Conservation (phyloP, 2,329 filamentous ascomycete species). For the Pseudogymnoascus sp. region DNA sequence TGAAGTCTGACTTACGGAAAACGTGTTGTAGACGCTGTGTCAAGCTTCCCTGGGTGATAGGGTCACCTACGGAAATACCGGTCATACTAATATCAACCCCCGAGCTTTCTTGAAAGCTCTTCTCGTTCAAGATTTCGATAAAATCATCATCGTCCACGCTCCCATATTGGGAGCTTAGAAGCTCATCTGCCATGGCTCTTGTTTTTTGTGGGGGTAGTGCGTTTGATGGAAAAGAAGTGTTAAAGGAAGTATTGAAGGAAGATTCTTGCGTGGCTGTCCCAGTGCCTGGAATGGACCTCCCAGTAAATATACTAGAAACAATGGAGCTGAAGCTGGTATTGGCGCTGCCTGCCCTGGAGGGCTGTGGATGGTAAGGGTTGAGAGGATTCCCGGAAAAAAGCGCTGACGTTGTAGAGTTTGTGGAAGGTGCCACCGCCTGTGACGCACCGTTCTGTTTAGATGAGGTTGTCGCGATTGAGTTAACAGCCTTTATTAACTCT, state of each 20-base stretch:
- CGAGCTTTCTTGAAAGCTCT: neutral
- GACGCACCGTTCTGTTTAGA: neutral
- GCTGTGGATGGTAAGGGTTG: neutral
- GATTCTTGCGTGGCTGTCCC: neutral
- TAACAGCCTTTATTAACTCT: neutral
- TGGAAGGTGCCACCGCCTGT: slow-evolving; percentile 2
- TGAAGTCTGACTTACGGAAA: slow-evolving; percentile 16
- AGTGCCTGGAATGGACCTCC: neutral
- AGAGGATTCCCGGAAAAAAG: neutral
- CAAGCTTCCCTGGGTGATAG: slow-evolving; percentile 6
- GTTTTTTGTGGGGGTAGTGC: neutral
- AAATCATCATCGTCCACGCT: slow-evolving; percentile 21
- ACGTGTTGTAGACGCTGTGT: slow-evolving; percentile 13
- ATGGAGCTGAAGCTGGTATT: slow-evolving; percentile 19
- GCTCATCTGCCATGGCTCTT: slow-evolving; percentile 8
- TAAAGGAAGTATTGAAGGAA: slow-evolving; percentile 14
- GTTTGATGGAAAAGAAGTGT: slow-evolving; percentile 9
- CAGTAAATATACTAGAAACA: slow-evolving; percentile 18
- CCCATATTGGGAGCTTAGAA: slow-evolving; percentile 18
- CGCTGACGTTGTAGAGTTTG: slow-evolving; percentile 9
- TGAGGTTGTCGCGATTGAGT: neutral
- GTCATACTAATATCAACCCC: neutral
- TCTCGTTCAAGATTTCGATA: slow-evolving; percentile 10
- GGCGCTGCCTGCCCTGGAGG: slow-evolving; percentile 4
- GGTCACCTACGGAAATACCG: slow-evolving; percentile 13